phyloP scores from a whole-genome alignment of 176 grass and related monocot species.

The Aegilops sharonensis region DNA sequence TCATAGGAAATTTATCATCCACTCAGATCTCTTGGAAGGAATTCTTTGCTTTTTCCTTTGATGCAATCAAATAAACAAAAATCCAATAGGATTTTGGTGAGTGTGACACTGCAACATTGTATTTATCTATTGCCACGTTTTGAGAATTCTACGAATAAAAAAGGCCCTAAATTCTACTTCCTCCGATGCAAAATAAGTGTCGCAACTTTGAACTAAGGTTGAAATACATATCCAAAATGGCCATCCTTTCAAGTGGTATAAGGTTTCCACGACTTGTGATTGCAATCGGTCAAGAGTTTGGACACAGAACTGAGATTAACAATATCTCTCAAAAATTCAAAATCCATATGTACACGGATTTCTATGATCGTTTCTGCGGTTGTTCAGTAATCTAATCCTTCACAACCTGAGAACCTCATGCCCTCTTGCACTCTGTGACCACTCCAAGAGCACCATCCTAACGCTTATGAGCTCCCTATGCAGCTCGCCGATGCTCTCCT shows the following conservation, averaged over 20 bases:
- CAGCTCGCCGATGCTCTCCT: constrained; percentile 60
- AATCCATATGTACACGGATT: constrained; percentile 25
- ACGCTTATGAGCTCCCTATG: constrained; percentile 51
- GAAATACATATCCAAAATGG: too few relatives aligned
- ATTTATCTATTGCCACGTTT: not conserved
- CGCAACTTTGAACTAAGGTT: too few relatives aligned
- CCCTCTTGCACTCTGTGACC: constrained; percentile 37
- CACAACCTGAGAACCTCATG: constrained; percentile 30
- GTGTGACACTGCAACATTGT: too few relatives aligned
- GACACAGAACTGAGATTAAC: not conserved
- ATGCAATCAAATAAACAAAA: too few relatives aligned
- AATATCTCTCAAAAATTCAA: not conserved
- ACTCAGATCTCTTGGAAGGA: too few relatives aligned
- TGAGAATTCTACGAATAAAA: too few relatives aligned
- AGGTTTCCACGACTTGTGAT: not conserved
- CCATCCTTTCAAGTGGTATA: not conserved
- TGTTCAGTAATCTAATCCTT: constrained; percentile 24
- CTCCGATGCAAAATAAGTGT: too few relatives aligned
- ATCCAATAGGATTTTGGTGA: too few relatives aligned
- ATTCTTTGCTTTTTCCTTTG: too few relatives aligned
- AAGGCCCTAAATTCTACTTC: too few relatives aligned
- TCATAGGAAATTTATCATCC: too few relatives aligned
- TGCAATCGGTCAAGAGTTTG: not conserved
- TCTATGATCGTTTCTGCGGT: not conserved
- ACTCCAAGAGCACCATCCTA: constrained; percentile 62